A percentile compares a stretch with the other conserved stretches of the same genome.
Conservation (phyloP, 2,329 filamentous ascomycete species). For the Pseudogymnoascus sp. region DNA sequence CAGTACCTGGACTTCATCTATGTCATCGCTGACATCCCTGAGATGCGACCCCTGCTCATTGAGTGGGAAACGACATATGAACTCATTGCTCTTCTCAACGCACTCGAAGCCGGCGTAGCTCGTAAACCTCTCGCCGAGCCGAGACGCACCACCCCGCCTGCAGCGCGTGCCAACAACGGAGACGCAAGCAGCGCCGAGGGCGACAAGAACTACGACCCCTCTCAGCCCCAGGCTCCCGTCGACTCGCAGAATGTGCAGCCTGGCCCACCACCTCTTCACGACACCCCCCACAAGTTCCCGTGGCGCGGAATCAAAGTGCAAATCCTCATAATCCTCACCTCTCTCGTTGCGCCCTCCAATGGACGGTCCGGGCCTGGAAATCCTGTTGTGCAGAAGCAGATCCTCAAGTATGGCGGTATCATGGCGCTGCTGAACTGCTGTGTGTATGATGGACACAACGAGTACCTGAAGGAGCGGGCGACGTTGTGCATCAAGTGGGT, state of each 20-base stretch:
- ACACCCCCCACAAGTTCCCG: constrained; percentile 56
- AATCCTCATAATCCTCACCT: constrained; percentile 83
- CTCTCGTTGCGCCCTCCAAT: constrained; percentile 75
- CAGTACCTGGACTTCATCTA: constrained; percentile 93
- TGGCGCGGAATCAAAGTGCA: constrained; percentile 81
- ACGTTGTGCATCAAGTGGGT: constrained; percentile 83
- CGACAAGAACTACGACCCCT: neutral
- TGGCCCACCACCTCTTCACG: constrained; percentile 49
- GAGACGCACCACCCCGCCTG: constrained; percentile 28
- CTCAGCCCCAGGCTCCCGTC: constrained; percentile 8
- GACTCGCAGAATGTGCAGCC: constrained; percentile 29
- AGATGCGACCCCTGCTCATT: constrained; percentile 77
- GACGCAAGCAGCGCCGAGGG: neutral
- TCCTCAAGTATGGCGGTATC: constrained; percentile 77
- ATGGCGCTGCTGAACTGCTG: constrained; percentile 85
- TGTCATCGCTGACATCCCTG: constrained; percentile 76
- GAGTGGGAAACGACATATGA: constrained; percentile 91
- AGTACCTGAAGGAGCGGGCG: constrained; percentile 86
- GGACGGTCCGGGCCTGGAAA: constrained; percentile 56
- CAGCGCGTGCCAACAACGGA: constrained; percentile 33
- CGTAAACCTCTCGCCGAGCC: constrained; percentile 63
- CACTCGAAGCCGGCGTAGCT: constrained; percentile 79
- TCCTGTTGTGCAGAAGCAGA: constrained; percentile 77
- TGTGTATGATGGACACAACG: constrained; percentile 85
- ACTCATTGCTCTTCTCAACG: constrained; percentile 77